Evolutionary conservation across 495 filamentous ascomycete genomes (phyloP), one percentile per base, ranked within the genome.

Genomic region (Penicillium atrosanguineum): DNA sequence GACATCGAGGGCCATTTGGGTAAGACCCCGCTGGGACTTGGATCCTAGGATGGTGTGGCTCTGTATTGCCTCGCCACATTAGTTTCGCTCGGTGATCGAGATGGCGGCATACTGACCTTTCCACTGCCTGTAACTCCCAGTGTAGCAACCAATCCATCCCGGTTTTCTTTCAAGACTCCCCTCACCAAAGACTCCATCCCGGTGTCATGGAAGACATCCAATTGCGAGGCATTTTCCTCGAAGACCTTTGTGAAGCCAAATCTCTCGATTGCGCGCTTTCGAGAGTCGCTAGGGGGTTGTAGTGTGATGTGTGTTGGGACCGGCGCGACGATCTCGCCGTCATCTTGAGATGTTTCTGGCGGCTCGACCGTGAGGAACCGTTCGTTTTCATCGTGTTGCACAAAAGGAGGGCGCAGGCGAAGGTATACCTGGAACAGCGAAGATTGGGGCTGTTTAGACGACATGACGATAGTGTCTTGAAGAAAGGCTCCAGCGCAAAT

Each of bases 41-140:
- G 89, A 92, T 46, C 94, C 94, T 11, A 98, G 81, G 59, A 97
- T 96, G n/a, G 94, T 98, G 66, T 98, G 91, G 57, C 88, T 92
- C 93, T 97, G 60, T 23, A 46, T 5, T n/a, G 25, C 5, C 53
- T 69, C 47, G 53, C 38, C 6, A 5, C 44, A 56, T 63, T 42
- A 67, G 61, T 48, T 20, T 51, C 43, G 9, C 25, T 45, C 16
- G 19, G 43, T 46, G 40, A 31, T 48, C 43, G 28, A 38, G 11
- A 41, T 12, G 20, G 34, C 21, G 11, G 7, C 19, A 5, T 18
- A 6, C 42, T 79, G 31, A 95, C 93, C 84, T 98, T 98, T 62
- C 94, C 94, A 55, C 89, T 95, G 16, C 94, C 95, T 7, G 94
- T 97, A 28, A 97, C 94, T 6, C 94, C 94, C 46, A 98, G 70